These are phyloP conservation scores for Rheum nobile DNA, from an alignment of 148 eudicot genomes.

Conservation along the genomic window DNA sequence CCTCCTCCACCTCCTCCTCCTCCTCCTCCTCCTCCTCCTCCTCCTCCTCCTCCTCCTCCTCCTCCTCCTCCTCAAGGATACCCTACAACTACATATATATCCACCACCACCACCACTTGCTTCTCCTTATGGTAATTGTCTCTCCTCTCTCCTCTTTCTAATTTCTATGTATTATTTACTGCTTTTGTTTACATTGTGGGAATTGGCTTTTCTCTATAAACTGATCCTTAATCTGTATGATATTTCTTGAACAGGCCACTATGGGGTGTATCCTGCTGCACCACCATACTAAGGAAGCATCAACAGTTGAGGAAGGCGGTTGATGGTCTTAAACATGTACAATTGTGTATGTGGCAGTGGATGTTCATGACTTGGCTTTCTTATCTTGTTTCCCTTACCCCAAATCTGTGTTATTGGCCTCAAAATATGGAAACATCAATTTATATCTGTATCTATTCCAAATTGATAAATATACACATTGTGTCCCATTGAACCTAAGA, in stretches of 20 bases:
- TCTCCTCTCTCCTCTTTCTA: background rate
- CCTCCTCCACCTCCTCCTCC: constrained; percentile 17
- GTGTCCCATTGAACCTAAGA: background rate
- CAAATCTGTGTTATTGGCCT: background rate
- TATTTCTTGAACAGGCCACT: constrained; percentile 19
- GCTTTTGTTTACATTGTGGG: background rate
- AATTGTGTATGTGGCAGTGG: background rate
- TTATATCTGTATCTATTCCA: background rate
- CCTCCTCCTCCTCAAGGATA: background rate
- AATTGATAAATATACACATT: background rate
- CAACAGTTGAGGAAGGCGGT: background rate
- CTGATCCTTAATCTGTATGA: background rate
- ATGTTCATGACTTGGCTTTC: background rate
- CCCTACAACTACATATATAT: background rate
- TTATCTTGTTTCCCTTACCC: background rate
- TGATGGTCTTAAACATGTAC: background rate
- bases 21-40: constrained; percentile 1
- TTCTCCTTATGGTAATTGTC: constrained; percentile 19
- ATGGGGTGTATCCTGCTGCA: constrained; percentile 40
- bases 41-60: background rate
- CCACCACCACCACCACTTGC: constrained; percentile 20
- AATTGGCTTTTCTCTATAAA: background rate
- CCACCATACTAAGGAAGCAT: constrained; percentile 29
- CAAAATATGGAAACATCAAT: background rate
- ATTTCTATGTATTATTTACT: background rate